These are phyloP conservation scores for Tetracladium maxilliforme DNA, from an alignment of 2,329 filamentous ascomycete genomes.

Conservation along the genomic window DNA sequence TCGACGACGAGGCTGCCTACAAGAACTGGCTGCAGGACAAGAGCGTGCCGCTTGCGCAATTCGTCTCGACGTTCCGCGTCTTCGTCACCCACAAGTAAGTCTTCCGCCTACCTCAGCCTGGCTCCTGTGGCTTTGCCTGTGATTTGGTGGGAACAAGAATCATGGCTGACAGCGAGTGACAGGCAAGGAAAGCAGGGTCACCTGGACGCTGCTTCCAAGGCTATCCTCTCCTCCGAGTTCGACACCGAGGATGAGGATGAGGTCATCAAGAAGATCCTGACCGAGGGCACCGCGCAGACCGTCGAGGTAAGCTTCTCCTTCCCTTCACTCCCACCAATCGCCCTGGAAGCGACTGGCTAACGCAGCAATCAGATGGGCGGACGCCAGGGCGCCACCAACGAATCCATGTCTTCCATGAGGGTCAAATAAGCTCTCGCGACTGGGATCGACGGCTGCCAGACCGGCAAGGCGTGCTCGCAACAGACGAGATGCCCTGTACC, in stretches of 20 bases:
- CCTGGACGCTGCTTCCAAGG: constrained; percentile 62
- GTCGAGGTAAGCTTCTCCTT: constrained; percentile 26
- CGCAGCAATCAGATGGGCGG: no score
- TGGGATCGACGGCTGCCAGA: no score
- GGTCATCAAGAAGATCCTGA: constrained; percentile 66
- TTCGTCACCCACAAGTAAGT: constrained; percentile 82
- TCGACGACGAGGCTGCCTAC: constrained; percentile 45
- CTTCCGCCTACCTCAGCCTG: constrained; percentile 3
- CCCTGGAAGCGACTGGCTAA: no score
- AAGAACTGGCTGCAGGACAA: constrained; percentile 75
- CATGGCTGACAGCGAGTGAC: neutral
- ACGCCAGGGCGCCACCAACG: no score
- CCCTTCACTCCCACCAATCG: constrained; percentile 1
- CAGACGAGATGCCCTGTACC: no score
- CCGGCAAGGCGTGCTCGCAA: no score
- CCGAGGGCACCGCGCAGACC: constrained; percentile 57
- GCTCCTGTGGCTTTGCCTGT: constrained; percentile 4
- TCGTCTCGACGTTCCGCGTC: constrained; percentile 78
- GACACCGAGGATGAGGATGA: constrained; percentile 69
- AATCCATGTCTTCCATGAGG: no score
- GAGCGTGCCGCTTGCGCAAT: constrained; percentile 65
- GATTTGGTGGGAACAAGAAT: neutral
- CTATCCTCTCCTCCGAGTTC: constrained; percentile 71
- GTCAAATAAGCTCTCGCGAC: no score
- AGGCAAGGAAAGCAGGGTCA: constrained; percentile 53